phyloP scores from a whole-genome alignment of 352 stramenopile species.

The Pythium folliculosum region DNA sequence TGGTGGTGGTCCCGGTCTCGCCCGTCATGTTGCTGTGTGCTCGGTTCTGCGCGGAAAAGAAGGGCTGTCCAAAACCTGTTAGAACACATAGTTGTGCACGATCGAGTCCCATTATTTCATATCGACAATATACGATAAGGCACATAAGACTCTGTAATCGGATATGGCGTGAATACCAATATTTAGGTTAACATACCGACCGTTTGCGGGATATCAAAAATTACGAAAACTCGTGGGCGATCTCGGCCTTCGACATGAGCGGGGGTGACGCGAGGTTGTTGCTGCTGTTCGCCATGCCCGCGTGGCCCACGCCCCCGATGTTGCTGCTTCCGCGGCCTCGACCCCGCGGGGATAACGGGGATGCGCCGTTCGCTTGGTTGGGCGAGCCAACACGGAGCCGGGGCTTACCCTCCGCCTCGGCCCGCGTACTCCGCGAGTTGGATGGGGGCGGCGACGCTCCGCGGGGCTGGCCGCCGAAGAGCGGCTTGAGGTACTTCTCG shows the following conservation, averaged over 20 bases:
- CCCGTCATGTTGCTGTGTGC: not conserved
- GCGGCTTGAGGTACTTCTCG: conserved; percentile 34
- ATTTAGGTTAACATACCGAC: conserved; percentile 15
- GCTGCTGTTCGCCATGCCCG: not conserved
- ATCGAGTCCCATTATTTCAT: too few species aligned
- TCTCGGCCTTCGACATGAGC: conserved; percentile 58
- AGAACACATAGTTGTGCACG: not conserved
- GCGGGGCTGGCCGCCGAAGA: conserved; percentile 30
- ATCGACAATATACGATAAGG: too few species aligned
- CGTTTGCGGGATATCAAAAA: not conserved
- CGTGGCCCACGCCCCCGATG: not conserved
- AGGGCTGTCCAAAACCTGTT: not conserved
- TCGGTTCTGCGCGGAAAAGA: not conserved
- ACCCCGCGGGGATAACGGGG: conserved; percentile 26
- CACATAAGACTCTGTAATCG: not conserved
- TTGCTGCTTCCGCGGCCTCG: conserved; percentile 26
- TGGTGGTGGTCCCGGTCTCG: not conserved
- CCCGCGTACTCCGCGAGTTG: not conserved
- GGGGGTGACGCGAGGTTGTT: not conserved
- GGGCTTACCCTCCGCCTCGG: not conserved
- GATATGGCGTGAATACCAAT: not conserved
- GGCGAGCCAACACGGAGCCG: conserved; percentile 7
- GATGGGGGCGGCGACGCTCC: not conserved
- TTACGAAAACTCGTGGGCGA: conserved; percentile 46
- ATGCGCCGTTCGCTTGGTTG: not conserved